Evolutionary conservation across 1,284 basidiomycete species (phyloP).

Genomic region (Lentinula novae-zelandiae): DNA sequence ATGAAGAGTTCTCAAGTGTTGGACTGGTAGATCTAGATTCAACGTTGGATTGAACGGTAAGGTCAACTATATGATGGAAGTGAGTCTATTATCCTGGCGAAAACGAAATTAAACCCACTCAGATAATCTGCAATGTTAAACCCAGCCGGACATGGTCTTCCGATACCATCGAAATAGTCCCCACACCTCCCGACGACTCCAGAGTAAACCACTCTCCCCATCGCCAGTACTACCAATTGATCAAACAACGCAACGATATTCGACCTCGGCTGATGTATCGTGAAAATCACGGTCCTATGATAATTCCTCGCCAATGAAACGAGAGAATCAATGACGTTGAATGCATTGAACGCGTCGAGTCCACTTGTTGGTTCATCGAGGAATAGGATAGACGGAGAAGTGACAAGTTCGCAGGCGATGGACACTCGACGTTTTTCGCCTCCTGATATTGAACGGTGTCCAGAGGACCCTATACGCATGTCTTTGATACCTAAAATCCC

Average conservation of each 20-base stretch:
- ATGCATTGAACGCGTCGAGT: slow-evolving; percentile 94
- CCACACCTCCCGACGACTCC: slow-evolving; percentile 75
- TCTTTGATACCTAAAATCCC: slow-evolving; percentile 92
- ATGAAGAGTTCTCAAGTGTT: slow-evolving; percentile 30
- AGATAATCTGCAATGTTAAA: slow-evolving; percentile 97
- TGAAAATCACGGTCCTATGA: slow-evolving; percentile 95
- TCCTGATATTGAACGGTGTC: slow-evolving; percentile 86
- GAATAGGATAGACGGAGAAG: slow-evolving; percentile 92
- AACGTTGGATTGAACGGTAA: slow-evolving; percentile 76
- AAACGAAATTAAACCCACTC: slow-evolving; percentile 49
- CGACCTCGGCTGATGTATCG: slow-evolving; percentile 97
- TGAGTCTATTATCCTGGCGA: not conserved
- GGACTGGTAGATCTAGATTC: slow-evolving; percentile 38
- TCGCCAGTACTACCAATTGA: slow-evolving; percentile 82
- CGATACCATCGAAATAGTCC: slow-evolving; percentile 77
- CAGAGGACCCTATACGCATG: slow-evolving; percentile 83
- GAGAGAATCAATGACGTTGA: slow-evolving; percentile 89
- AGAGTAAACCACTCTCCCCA: slow-evolving; percentile 82
- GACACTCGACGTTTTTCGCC: slow-evolving; percentile 95
- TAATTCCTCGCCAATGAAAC: slow-evolving; percentile 84
- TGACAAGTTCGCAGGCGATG: slow-evolving; percentile 98
- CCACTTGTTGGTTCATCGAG: slow-evolving; percentile 96
- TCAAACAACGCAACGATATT: slow-evolving; percentile 97
- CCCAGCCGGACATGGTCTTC: slow-evolving; percentile 85
- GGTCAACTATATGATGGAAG: slow-evolving; percentile 56